phyloP scores from a whole-genome alignment of 2,329 filamentous ascomycete species.

The Paecilomyces sp. region DNA sequence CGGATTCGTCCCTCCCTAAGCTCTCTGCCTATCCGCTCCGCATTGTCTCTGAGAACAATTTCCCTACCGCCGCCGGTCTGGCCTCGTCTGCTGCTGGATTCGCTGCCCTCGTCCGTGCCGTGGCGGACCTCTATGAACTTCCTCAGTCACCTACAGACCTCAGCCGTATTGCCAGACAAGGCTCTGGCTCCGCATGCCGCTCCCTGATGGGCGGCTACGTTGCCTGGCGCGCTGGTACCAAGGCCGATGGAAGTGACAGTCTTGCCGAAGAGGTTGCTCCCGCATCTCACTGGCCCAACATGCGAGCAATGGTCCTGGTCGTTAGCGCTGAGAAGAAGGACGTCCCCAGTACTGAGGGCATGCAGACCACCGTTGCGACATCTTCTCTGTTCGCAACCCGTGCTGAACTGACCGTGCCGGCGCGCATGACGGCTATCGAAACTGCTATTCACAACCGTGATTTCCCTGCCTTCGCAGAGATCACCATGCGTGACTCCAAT shows the following conservation, averaged over 20 bases:
- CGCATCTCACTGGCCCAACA: slow-evolving; percentile 86
- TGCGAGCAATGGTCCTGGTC: slow-evolving; percentile 87
- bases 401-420: slow-evolving; percentile 68
- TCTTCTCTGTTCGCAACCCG: slow-evolving; percentile 79
- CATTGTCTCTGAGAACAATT: slow-evolving; percentile 96
- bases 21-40: slow-evolving; percentile 70
- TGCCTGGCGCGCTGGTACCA: slow-evolving; percentile 77
- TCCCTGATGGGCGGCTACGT: slow-evolving; percentile 94
- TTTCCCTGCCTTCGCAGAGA: slow-evolving; percentile 77
- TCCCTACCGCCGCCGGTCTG: slow-evolving; percentile 91
- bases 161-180: slow-evolving; percentile 82
- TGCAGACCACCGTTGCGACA: slow-evolving; percentile 94
- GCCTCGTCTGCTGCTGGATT: slow-evolving; percentile 60
- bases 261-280: slow-evolving; percentile 82
- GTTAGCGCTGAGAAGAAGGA: slow-evolving; percentile 93
- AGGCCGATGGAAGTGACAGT: slow-evolving; percentile 76
- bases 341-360: slow-evolving; percentile 83
- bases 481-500: slow-evolving; percentile 96
- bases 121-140: slow-evolving; percentile 86
- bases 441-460: slow-evolving; percentile 69
- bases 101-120: slow-evolving; percentile 63
- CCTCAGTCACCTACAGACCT: slow-evolving; percentile 74
- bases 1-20: slow-evolving; percentile 69
- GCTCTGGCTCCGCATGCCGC: slow-evolving; percentile 89
- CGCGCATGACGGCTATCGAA: slow-evolving; percentile 78